Base-by-base conservation (phyloP, 305 asterid species). In the Fraxinus ornus region DNA sequence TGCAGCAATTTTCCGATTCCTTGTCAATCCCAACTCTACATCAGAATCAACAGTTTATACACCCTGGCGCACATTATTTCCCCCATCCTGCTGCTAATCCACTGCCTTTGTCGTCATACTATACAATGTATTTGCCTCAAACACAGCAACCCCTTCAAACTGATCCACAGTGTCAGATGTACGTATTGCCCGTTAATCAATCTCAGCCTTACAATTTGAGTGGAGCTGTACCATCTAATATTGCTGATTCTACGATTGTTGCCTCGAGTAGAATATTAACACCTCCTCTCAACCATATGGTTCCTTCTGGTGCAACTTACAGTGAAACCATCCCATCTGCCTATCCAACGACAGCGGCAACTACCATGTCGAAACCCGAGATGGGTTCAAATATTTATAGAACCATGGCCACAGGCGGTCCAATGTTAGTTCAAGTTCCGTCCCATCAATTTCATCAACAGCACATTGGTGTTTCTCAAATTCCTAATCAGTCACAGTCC, bases 151-250 rank as follows among this genome's bases (percentile, higher is more conserved):
- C 84, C 62, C 70, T 83, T 76, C 91, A 88, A 77, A 77, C 84
- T 21, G 94, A 92, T 73, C 97, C 84, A 30, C 94, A 89, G 55
- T 90, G 88, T 71, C 90, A 85, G 1, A 82, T 88, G 90, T 93
- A 91, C 87, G 41, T 88, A 3, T 12, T 92, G 80, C 93, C 93
- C 36, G 84, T 86, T 33, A 75, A 86, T 74, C 91, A 86, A 22
- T 33, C 84, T 78, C 95, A 88, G 76, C 88, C 88, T 73, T 86
- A 86, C 77, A 86, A 87, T 73, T 12, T 80, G 72, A 21, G 36
- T 13, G 36, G 35, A 26, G 36, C 84, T 5, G 70, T 82, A 78
- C 90, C 86, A 57, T 70, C 90, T 36, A 81, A 78, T 55, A 62
- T 77, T 33, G 73, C 73, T 37, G 92, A 89, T 75, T 72, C 90